A percentile compares a stretch with the other conserved stretches of the same genome.
phyloP scores from a whole-genome alignment of 257 asterid species.

The Gynochthodes officinalis region DNA sequence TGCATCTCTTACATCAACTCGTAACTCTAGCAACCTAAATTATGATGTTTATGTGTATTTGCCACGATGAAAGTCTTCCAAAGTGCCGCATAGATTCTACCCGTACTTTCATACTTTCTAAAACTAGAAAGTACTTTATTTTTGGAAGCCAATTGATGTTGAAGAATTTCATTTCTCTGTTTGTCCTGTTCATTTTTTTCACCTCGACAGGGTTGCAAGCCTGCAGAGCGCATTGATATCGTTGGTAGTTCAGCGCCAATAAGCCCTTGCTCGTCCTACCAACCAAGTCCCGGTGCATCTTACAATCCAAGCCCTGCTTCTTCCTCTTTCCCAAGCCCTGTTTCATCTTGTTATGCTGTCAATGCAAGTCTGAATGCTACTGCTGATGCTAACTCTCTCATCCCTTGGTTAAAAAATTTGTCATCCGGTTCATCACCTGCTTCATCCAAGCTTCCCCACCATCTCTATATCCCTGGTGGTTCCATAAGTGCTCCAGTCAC shows the following conservation, averaged over 20 bases:
- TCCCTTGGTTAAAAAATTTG: constrained; percentile 91
- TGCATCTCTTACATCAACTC: not conserved
- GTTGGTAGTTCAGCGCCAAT: constrained; percentile 60
- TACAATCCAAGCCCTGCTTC: constrained; percentile 82
- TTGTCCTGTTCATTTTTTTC: constrained; percentile 13
- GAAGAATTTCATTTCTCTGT: not conserved
- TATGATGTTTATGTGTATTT: not conserved
- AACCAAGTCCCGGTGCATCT: constrained; percentile 83
- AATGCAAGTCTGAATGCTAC: constrained; percentile 35
- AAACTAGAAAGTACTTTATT: not conserved
- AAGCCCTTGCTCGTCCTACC: constrained; percentile 82
- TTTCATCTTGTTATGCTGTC: constrained; percentile 49
- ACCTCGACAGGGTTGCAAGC: constrained; percentile 79
- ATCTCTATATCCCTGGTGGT: constrained; percentile 75
- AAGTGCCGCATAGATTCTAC: too few species aligned
- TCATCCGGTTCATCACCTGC: constrained; percentile 68
- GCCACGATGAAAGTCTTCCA: too few species aligned
- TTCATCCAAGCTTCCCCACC: constrained; percentile 67
- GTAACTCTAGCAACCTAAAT: not conserved
- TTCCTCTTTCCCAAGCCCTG: constrained; percentile 77
- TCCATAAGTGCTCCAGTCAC: constrained; percentile 98
- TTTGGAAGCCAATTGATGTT: not conserved
- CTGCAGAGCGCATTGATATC: constrained; percentile 58
- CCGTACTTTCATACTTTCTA: not conserved
- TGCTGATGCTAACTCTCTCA: constrained; percentile 77